These are phyloP conservation scores for Silene conica DNA, from an alignment of 148 eudicot species.

Conservation along the genomic window DNA sequence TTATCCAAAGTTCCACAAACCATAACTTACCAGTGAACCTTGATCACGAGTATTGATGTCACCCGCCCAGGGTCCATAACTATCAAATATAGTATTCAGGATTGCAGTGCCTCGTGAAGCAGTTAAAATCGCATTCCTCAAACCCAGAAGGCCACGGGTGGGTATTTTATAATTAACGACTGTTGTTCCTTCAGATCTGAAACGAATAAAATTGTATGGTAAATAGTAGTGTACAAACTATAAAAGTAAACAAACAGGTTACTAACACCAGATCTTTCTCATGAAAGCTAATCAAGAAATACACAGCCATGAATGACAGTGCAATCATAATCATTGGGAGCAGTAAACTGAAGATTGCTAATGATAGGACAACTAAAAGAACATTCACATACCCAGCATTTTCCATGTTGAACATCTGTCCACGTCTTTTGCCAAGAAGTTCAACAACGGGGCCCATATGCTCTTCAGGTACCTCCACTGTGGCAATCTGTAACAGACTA, in stretches of 20 bases:
- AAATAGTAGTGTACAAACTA: slow-evolving; percentile 5
- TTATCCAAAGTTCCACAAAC: background rate
- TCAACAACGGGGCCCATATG: slow-evolving; percentile 93
- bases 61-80: slow-evolving; percentile 98
- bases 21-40: slow-evolving; percentile 73
- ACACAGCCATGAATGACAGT: background rate
- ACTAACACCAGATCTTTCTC: background rate
- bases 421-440: slow-evolving; percentile 97
- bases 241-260: background rate
- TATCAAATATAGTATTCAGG: slow-evolving; percentile 89
- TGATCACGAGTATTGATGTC: slow-evolving; percentile 89
- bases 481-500: slow-evolving; percentile 58
- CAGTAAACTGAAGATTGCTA: background rate
- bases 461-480: slow-evolving; percentile 91
- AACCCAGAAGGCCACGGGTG: slow-evolving; percentile 93
- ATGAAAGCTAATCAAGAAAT: background rate
- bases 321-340: background rate
- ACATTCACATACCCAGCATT: slow-evolving; percentile 64
- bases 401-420: slow-evolving; percentile 93
- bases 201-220: slow-evolving; percentile 1
- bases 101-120: slow-evolving; percentile 98
- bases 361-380: slow-evolving; percentile 6
- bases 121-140: slow-evolving; percentile 82
- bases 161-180: slow-evolving; percentile 80
- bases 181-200: slow-evolving; percentile 84